Evolutionary conservation across 1,284 basidiomycete genomes (phyloP), one percentile per base, ranked within the genome.

Genomic region (Ganoderma resinaceum): DNA sequence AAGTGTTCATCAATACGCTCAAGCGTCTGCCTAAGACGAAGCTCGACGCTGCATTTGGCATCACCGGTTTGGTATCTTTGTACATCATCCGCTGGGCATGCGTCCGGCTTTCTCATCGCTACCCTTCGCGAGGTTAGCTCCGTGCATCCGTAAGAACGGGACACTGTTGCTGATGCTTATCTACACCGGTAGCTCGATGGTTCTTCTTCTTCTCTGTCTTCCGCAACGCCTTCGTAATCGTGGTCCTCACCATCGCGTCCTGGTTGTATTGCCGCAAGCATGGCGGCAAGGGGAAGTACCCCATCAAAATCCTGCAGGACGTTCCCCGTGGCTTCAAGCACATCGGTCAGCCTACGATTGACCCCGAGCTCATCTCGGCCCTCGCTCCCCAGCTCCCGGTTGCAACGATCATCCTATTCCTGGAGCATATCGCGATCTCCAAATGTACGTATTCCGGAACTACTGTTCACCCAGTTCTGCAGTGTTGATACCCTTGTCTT

Each of bases 351-450:
- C 95, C 96, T 1, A 73, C 76, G 16, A 87, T 98, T 70, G 86
- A 91, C 73, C 73, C 77, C 2, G 75, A 84, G 20, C 84, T 98
- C 33, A 79, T 98, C 49, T 76, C 78, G 1, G 91, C 91, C 2
- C 83, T 98, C 66, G 93, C 87, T 12, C 82, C 89, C 9, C 85
- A 98, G 73, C 82, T 99, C 8, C 96, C 96, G 4, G 92, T 97
- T 20, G 93, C 96, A 49, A 96, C 95, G 5, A 97, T 99, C 77
- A 94, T 99, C 74, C 86, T 99, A 38, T 86, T 99, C 23, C 87
- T 99, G 63, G 97, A 99, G 80, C 97, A 99, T 83, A 98, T 99
- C 72, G 93, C 97, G 60, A 99, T 99, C 72, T 90, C 93, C 35
- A 96, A 95, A 79, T 94, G 91, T 93, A 77, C 72, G 87, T 77